Evolutionary conservation across 192 early-diverging fungal species (phyloP).

Genomic region (Coemansia sp.): DNA sequence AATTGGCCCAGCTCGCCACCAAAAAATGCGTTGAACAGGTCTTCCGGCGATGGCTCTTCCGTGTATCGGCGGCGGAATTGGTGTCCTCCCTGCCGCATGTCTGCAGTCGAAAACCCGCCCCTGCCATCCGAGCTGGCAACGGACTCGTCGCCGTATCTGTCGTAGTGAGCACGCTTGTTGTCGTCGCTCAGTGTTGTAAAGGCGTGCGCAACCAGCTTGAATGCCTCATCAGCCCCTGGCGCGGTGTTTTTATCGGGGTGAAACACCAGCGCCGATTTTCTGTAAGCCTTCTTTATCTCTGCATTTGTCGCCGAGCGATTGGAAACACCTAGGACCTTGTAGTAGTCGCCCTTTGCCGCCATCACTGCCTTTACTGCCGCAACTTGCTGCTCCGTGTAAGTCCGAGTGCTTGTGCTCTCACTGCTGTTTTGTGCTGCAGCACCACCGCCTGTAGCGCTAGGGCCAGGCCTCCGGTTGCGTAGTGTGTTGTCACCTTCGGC

Average conservation of each 20-base stretch:
- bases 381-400: constrained; percentile 75
- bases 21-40: constrained; percentile 97
- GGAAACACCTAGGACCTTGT: constrained; percentile 69
- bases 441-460: too few species aligned
- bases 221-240: constrained; percentile 93
- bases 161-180: constrained; percentile 81
- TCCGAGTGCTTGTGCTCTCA: constrained; percentile 29
- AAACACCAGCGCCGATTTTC: constrained; percentile 89
- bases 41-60: constrained; percentile 87
- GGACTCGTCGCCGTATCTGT: constrained; percentile 73
- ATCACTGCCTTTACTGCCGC: constrained; percentile 76
- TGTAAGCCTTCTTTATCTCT: constrained; percentile 92
- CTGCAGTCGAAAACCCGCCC: background rate
- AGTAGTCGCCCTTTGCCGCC: constrained; percentile 73
- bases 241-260: constrained; percentile 97
- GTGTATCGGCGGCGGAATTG: constrained; percentile 22
- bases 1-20: constrained; percentile 60
- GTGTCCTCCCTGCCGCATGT: background rate
- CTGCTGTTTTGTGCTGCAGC: constrained; percentile 9
- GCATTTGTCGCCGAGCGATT: constrained; percentile 69
- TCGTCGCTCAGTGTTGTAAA: constrained; percentile 84
- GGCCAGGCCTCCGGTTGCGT: background rate
- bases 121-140: constrained; percentile 2
- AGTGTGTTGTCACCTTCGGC: background rate
- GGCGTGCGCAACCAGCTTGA: constrained; percentile 92